A percentile compares a stretch with the other conserved stretches of the same genome.
phyloP scores from a whole-genome alignment of 2,329 filamentous ascomycete species.

The Fusarium longipes region DNA sequence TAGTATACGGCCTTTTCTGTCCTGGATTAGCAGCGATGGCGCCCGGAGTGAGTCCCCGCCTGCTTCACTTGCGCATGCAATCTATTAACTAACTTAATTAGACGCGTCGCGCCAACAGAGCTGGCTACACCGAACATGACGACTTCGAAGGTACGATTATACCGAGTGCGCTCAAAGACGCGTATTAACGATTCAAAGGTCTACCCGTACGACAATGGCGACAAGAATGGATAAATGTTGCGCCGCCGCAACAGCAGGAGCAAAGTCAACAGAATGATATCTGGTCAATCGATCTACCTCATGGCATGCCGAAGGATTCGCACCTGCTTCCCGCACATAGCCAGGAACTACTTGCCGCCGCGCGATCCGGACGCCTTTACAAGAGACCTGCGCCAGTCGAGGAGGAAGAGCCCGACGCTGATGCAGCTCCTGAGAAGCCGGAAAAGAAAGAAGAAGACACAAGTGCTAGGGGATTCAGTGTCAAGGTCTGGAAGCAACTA shows the following conservation, averaged over 20 bases:
- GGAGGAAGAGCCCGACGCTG: constrained; percentile 67
- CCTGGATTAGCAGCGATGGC: constrained; percentile 50
- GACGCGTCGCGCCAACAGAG: constrained; percentile 68
- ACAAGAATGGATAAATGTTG: constrained; percentile 74
- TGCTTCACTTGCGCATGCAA: constrained; percentile 11
- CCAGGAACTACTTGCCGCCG: constrained; percentile 83
- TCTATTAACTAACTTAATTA: constrained; percentile 46
- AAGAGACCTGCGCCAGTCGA: constrained; percentile 74
- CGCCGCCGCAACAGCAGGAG: constrained; percentile 73
- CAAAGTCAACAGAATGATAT: constrained; percentile 71
- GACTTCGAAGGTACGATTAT: constrained; percentile 66
- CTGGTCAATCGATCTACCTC: constrained; percentile 80
- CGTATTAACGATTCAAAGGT: constrained; percentile 61
- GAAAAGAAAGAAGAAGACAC: constrained; percentile 74
- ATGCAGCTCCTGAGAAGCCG: constrained; percentile 61
- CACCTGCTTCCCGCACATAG: constrained; percentile 81
- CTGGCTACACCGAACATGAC: constrained; percentile 69
- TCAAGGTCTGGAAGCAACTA: constrained; percentile 71
- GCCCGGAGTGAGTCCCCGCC: constrained; percentile 52
- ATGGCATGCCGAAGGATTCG: constrained; percentile 87
- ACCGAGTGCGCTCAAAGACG: background rate
- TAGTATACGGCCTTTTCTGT: background rate
- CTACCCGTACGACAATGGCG: constrained; percentile 93
- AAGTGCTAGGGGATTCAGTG: constrained; percentile 62
- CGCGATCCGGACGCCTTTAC: constrained; percentile 79